phyloP scores from a whole-genome alignment of 2,329 filamentous ascomycete genomes.

The Aspergillus hortae region DNA sequence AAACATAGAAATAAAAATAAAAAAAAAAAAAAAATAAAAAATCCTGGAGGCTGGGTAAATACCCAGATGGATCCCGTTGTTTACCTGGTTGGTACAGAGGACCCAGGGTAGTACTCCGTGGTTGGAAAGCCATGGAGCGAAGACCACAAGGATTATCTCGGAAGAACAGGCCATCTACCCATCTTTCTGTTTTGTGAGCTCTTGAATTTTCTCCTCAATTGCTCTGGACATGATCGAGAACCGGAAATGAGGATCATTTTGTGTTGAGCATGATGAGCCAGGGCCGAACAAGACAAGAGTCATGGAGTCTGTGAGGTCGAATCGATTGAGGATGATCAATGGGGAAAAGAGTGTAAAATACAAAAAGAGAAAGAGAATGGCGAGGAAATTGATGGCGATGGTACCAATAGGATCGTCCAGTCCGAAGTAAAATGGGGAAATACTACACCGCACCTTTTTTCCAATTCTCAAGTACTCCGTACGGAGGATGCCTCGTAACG shows the following conservation, averaged over 20 bases:
- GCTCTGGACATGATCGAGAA: no score
- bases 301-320: no score
- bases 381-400: neutral
- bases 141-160: conserved; percentile 9
- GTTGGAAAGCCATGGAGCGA: conserved; percentile 7
- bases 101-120: neutral
- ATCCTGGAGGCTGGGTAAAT: conserved; percentile 21
- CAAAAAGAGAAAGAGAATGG: neutral
- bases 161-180: neutral
- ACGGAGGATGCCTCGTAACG: no score
- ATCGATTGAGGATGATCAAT: no score
- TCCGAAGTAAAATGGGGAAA: neutral
- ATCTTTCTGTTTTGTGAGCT: no score
- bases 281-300: no score
- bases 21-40: conserved; percentile 8
- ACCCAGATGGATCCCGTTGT: conserved; percentile 9
- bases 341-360: neutral
- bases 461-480: no score
- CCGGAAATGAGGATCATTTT: no score
- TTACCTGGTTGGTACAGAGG: conserved; percentile 5
- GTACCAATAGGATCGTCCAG: neutral
- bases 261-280: no score
- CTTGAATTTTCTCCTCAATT: no score
- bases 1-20: no score
- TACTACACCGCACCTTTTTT: neutral